Base-by-base conservation (phyloP, 163 green algal genomes). In the Prototheca wickerhamii region DNA sequence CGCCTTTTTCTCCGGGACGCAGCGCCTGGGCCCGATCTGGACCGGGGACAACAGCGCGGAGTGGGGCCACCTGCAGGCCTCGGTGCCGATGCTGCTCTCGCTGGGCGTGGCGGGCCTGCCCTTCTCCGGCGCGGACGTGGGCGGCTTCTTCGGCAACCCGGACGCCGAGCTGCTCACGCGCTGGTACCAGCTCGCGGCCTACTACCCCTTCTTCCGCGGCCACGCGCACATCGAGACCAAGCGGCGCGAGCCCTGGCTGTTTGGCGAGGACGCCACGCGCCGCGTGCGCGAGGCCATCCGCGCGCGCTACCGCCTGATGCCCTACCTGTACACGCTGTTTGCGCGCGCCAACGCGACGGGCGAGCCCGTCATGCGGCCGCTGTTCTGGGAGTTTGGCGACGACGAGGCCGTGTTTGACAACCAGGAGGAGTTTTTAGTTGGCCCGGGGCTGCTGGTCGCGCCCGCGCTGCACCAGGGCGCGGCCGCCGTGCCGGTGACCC, bases 271-370 rank as follows among this genome's bases (percentile, higher is more conserved):
- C 2, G 68, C 71, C 35, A 93, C 87, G 1, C 56, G 51, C 3
- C 78, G 79, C 43, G 87, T 95, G 25, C 75, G 86, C 21, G 71
- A 76, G 8, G 81, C 80, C 32, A 76, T 88, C 42, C 60, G n/a
- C 5, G 17, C 28, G 25, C 58, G 20, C 23, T 99, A 98, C 79
- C 67, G 69, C 20, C 73, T 98, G 61, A 76, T 99, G 74, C 93
- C 93, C n/a, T 96, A 97, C 81, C 76, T 97, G 3, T 99, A 98
- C 85, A 97, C 91, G 3, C 76, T 95, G 10, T 98, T 99, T 81
- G 72, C 80, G 60, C 40, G 72, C 58, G 63, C 78, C 61, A 69
- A 79, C 60, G 35, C 53, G 17, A 84, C 76, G 0, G 93, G 93
- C 53, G 61, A 66, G n/a, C 90, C 91, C 34, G 67, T 97, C 33